Base-by-base conservation (phyloP, 116 monocot species). In the Trichopus zeylanicus region DNA sequence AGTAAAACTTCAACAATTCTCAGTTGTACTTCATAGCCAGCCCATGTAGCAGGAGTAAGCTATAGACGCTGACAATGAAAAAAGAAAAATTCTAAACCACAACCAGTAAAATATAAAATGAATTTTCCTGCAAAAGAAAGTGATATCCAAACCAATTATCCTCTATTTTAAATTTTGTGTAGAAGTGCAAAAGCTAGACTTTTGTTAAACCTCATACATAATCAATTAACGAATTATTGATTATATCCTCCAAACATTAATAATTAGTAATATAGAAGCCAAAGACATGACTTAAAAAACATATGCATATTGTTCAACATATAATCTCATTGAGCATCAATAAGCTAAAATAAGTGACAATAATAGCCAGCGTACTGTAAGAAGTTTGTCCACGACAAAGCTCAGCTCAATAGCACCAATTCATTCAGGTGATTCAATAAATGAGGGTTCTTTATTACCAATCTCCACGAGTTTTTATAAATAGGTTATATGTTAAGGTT, bases 331-430 rank as follows among this genome's bases (percentile, higher is more conserved):
- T n/a, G n/a, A 33, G n/a, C n/a, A 42, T 42, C 42, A 42, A 42
- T 4, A 42, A 2, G 13, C 1, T 42, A n/a, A 42, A n/a, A 16
- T 42, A 42, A 16, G 16, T 16, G n/a, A 38, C 9, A 38, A 38
- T 38, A 38, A 42, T 42, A 42, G 16, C n/a, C 13, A 56, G 47
- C 80, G 81, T 86, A 95, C 95, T 49, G 90, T 87, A 49, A 95
- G 83, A 74, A 95, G 87, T 77, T 87, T 95, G 60, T 95, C 95
- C 65, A 95, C 65, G 64, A 95, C 95, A 62, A 90, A 95, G 75
- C 90, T 84, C 28, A 95, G 68, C 57, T 95, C 95, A 54, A 95
- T 90, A 46, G 95, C 95, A 62, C 95, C 95, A 87, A 95, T 95
- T 90, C 95, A 95, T 60, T 95, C 95, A 46, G 61, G 76, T 35